A percentile compares a stretch with the other conserved stretches of the same genome.
Conservation (phyloP, 352 stramenopile genomes). For the Phytophthora agathidicida region DNA sequence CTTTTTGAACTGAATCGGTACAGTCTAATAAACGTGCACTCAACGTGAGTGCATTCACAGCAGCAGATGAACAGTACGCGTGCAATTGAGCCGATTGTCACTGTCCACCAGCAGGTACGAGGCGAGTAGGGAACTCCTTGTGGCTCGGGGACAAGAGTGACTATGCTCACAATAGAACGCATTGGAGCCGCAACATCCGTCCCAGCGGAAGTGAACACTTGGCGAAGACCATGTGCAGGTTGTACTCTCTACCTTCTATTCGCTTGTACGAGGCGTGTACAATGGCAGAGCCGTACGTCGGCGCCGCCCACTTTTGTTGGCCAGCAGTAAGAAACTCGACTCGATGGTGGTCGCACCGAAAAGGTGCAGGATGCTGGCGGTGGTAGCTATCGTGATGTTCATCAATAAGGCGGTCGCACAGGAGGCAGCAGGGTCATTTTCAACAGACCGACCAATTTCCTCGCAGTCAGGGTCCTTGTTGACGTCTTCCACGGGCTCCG, state of each 20-base stretch:
- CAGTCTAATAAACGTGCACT: too few relatives aligned
- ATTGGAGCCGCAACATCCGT: constrained; percentile 20
- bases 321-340: constrained; percentile 26
- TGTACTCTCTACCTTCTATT: constrained; percentile 26
- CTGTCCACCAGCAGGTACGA: constrained; percentile 13
- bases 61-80: too few relatives aligned
- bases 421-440: constrained; percentile 1
- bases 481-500: constrained; percentile 8
- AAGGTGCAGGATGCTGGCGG: constrained; percentile 13
- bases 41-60: too few relatives aligned
- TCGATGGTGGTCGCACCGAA: constrained; percentile 23
- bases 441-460: neutral
- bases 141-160: constrained; percentile 32
- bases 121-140: constrained; percentile 25
- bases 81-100: too few relatives aligned
- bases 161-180: neutral
- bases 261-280: neutral
- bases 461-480: constrained; percentile 17
- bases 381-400: constrained; percentile 22
- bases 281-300: constrained; percentile 12
- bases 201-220: constrained; percentile 25
- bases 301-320: neutral
- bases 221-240: constrained; percentile 5
- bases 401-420: constrained; percentile 16
- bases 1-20: too few relatives aligned